Evolutionary conservation across 257 asterid genomes (phyloP), one percentile per base, ranked within the genome.

Genomic region (Solanum bulbocastanum): DNA sequence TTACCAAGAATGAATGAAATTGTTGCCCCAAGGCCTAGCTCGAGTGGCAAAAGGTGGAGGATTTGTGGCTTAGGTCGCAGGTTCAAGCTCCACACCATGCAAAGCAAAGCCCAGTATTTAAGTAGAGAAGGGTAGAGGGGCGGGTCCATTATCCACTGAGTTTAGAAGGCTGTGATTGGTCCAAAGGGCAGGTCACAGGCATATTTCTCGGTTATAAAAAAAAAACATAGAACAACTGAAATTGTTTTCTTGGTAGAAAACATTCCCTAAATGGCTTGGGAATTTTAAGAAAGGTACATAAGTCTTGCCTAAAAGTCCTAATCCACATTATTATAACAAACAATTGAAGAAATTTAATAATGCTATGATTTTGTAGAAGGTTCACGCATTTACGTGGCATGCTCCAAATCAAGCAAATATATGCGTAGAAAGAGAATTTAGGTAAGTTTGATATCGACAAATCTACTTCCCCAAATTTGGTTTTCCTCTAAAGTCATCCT

Each of bases 401-500:
- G 1, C 42, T 33, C 40, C 11, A 71, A 35, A 73, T 33, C 40
- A 71, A 71, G 40, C 13, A 71, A 14, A 32, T 71, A 71, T 32
- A 71, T 71, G 14, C 7, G 35, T 71, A 8, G 78, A 32, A 71
- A 71, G 78, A 32, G 40, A 71, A 32, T 71, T 71, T 71, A 71
- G 40, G 40, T 32, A 16, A 71, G 40, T 69, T 30, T 30, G 75
- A 90, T 89, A 13, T 94, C 98, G 7, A 33, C 25, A 33, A 71
- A 71, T 33, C 40, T 71, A 71, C 78, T 71, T 71, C 78, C 78
- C 22, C 42, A 33, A 71, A 33, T 37, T 71, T 71, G 78, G 78
- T 71, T 14, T 69, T 32, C 42, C 78, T 71, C 42, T 71, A 33
- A 18, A 35, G 27, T 15, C 78, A 35, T 72, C 46, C 8, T 33